Conservation (phyloP, 129 eudicot species). For the Flaveria sonorensis region DNA sequence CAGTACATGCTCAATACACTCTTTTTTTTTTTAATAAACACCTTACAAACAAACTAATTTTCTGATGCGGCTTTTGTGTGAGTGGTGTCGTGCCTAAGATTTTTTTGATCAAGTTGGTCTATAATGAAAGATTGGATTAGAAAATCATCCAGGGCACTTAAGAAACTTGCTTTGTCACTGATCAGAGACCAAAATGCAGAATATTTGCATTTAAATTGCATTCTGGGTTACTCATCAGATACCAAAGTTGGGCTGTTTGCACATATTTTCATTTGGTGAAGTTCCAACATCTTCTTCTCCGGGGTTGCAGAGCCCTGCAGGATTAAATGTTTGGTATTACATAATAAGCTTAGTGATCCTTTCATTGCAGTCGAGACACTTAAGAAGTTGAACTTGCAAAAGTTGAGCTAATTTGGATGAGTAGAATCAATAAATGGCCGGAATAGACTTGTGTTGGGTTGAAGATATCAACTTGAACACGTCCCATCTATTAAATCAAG, state of each 20-base stretch:
- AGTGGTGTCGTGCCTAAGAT: slow-evolving; percentile 5
- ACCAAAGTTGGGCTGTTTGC: slow-evolving; percentile 65
- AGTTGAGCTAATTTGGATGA: neutral
- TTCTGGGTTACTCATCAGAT: slow-evolving; percentile 44
- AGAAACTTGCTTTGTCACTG: neutral
- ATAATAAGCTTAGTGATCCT: neutral
- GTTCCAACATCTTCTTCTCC: slow-evolving; percentile 91
- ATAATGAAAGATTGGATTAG: slow-evolving; percentile 14
- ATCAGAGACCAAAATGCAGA: slow-evolving; percentile 1
- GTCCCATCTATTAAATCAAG: neutral
- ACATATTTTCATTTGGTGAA: slow-evolving; percentile 69
- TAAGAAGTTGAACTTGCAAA: neutral
- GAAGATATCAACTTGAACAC: no score
- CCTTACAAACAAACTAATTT: neutral
- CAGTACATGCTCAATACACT: slow-evolving; percentile 12
- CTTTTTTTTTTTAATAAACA: neutral
- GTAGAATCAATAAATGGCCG: no score
- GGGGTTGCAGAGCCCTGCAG: slow-evolving; percentile 85
- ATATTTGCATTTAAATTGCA: neutral
- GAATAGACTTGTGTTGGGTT: no score
- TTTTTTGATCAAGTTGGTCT: slow-evolving; percentile 33
- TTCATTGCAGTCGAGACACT: neutral
- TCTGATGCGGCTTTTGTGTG: neutral
- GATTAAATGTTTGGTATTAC: slow-evolving; percentile 4
- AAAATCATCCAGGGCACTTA: neutral